Base-by-base conservation (phyloP, 2,329 filamentous ascomycete genomes). In the Venturia asperata region DNA sequence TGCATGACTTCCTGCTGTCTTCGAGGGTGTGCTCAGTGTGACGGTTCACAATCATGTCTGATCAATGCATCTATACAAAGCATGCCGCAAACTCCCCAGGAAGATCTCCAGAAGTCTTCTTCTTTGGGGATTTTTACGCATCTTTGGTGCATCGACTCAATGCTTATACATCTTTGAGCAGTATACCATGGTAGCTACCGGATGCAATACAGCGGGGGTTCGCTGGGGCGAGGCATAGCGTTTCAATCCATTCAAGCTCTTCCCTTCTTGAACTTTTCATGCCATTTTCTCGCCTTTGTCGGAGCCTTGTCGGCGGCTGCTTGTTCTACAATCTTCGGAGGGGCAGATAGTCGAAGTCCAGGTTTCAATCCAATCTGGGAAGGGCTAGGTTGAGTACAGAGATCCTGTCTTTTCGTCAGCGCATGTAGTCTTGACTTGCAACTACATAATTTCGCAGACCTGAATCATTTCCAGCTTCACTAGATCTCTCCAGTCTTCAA, bases 401-500 rank as follows among this genome's bases (percentile, higher is more conserved):
- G 19, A 42, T 56, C 17, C 63, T 58, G 43, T 63, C 4, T 19
- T 10, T 47, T 19, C 24, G 27, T 39, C 27, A 63, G 58, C 24
- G 58, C 24, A 41, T 41, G 19, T 21, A 27, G 19, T 10, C 5
- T 27, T 24, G 17, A 47, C 24, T 9, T 19, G 15, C 41, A 39
- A 19, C 15, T 21, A 24, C 4, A 7, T 43, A 34, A 15, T 42
- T 60, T 17, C 15, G 61, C 34, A 13, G n/a, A 66, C 65, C 64
- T 66, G n/a, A 37, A 66, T 30, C 41, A 67, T 41, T 19, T 62
- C 64, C 63, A 67, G 37, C 21, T 27, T 41, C n/a, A 49, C 52
- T 3, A 77, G 72, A 15, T 66, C 66, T 64, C 76, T 74, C 77
- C 77, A 79, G 39, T 72, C 66, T 65, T 79, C 78, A n/a, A 77